These are phyloP conservation scores for Tylopilus sp. DNA, from an alignment of 768 basidiomycete species.

Conservation along the genomic window DNA sequence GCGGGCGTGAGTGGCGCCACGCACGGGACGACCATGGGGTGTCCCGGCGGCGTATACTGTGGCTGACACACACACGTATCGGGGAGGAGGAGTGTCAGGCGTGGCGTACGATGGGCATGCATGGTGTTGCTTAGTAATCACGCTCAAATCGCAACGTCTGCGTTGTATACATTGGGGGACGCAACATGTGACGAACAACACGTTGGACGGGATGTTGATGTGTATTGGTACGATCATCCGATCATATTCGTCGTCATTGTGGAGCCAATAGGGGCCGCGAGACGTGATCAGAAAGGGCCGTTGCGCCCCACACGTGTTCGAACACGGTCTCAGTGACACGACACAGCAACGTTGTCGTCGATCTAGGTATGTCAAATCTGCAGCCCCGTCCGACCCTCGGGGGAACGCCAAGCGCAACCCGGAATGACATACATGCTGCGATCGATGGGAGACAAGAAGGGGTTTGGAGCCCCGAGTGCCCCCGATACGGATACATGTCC, in stretches of 20 bases:
- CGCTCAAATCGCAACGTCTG: background rate
- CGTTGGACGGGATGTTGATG: background rate
- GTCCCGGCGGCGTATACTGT: slow-evolving; percentile 24
- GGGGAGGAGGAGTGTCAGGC: no score
- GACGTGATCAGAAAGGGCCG: background rate
- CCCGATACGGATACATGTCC: background rate
- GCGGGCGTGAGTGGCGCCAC: slow-evolving; percentile 26
- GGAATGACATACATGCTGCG: no score
- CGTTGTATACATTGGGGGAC: background rate
- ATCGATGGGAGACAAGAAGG: background rate
- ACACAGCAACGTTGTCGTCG: background rate
- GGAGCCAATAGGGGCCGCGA: background rate
- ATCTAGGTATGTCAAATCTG: background rate
- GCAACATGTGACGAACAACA: background rate
- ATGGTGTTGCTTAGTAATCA: background rate
- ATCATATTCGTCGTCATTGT: background rate
- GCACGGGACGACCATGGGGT: slow-evolving; percentile 28
- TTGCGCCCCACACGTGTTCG: background rate
- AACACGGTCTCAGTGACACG: background rate
- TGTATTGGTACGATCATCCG: background rate
- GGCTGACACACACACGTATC: no score
- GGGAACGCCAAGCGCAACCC: no score
- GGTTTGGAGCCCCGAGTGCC: background rate
- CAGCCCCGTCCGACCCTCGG: background rate
- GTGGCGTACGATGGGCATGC: no score